Conservation (phyloP, 192 early-diverging fungal species). For the Coemansia javaensis region DNA sequence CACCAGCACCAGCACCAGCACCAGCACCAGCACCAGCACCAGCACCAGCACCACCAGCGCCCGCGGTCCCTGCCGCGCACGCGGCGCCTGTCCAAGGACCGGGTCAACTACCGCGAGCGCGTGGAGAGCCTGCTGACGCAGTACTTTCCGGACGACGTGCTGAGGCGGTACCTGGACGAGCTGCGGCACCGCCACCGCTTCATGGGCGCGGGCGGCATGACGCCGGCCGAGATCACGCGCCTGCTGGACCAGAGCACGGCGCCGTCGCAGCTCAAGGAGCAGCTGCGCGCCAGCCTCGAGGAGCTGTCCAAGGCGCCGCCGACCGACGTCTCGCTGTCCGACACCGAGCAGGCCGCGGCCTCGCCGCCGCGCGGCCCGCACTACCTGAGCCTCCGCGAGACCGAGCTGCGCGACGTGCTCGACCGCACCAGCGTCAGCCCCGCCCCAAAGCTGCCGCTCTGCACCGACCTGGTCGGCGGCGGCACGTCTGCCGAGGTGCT, state of each 20-base stretch:
- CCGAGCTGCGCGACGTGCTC: slow-evolving; percentile 42
- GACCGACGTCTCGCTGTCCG: slow-evolving; percentile 19
- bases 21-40: slow-evolving; percentile 12
- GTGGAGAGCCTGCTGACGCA: slow-evolving; percentile 44
- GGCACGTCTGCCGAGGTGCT: slow-evolving; percentile 45
- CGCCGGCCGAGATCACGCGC: slow-evolving; percentile 32
- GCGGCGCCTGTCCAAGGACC: slow-evolving; percentile 27
- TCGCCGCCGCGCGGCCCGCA: slow-evolving; percentile 26
- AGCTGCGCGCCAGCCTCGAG: slow-evolving; percentile 45
- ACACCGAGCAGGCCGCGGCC: slow-evolving; percentile 27
- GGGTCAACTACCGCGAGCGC: slow-evolving; percentile 44
- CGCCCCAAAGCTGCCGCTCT: slow-evolving; percentile 26
- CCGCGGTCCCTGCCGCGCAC: slow-evolving; percentile 19
- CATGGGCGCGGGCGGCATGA: slow-evolving; percentile 46
- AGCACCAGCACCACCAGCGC: slow-evolving; percentile 9
- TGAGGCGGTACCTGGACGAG: slow-evolving; percentile 44
- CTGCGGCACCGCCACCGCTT: slow-evolving; percentile 46
- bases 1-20: slow-evolving; percentile 11
- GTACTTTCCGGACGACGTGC: slow-evolving; percentile 38
- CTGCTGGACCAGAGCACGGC: slow-evolving; percentile 30
- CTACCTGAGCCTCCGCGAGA: slow-evolving; percentile 44
- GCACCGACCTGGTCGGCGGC: slow-evolving; percentile 31
- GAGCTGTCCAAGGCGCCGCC: slow-evolving; percentile 21
- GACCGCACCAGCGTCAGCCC: slow-evolving; percentile 46
- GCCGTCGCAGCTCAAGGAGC: slow-evolving; percentile 37